Conservation (phyloP, 768 basidiomycete species). For the Clavulina sp. region DNA sequence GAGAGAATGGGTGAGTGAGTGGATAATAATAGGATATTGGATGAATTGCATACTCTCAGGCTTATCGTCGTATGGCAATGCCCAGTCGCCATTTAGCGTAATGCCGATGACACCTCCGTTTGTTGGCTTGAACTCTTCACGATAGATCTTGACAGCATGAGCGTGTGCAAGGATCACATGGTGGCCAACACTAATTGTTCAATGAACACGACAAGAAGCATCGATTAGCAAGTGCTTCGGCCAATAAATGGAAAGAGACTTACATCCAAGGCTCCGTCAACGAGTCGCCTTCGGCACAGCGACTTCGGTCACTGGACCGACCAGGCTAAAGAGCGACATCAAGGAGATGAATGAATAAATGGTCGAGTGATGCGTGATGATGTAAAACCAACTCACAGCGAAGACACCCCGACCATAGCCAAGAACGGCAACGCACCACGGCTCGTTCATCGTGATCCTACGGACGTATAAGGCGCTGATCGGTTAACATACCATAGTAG, state of each 20-base stretch:
- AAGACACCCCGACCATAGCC: conserved; percentile 59
- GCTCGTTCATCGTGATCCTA: conserved; percentile 63
- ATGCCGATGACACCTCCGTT: conserved; percentile 63
- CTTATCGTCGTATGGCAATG: conserved; percentile 50
- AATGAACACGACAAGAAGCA: conserved; percentile 1
- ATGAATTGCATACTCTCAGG: conserved; percentile 38
- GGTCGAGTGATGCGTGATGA: too few species aligned
- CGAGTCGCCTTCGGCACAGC: conserved; percentile 43
- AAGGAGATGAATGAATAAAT: too few species aligned
- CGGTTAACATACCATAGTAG: not conserved
- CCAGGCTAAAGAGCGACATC: too few species aligned
- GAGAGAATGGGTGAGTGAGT: conserved; percentile 4
- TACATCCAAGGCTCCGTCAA: conserved; percentile 56
- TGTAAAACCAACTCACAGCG: too few species aligned
- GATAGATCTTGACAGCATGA: conserved; percentile 44
- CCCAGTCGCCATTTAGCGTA: conserved; percentile 62
- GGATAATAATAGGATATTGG: not conserved
- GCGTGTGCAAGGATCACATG: conserved; percentile 54
- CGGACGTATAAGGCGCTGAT: not conserved
- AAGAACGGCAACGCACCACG: conserved; percentile 50
- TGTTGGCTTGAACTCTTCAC: conserved; percentile 40
- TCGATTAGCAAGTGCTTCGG: not conserved
- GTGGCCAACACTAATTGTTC: conserved; percentile 38
- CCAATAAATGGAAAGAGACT: conserved; percentile 15
- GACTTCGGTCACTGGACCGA: conserved; percentile 42